These are phyloP conservation scores for Cardamine resedifolia DNA, from an alignment of 345 rosid genomes.

Conservation along the genomic window DNA sequence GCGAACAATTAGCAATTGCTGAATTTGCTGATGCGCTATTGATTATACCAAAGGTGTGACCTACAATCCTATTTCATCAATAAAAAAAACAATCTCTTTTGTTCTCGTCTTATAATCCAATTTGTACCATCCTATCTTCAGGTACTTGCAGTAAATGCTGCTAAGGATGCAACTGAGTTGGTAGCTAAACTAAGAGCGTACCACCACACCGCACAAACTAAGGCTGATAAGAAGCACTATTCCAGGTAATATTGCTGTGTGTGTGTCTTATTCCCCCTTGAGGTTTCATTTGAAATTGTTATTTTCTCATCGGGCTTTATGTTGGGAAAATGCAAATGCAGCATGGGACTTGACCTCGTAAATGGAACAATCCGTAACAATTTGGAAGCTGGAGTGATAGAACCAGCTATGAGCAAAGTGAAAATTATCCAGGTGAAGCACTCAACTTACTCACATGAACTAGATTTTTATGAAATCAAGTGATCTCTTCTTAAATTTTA, in stretches of 20 bases:
- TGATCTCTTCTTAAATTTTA: not conserved
- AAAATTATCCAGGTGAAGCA: slow-evolving; percentile 88
- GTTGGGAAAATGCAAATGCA: slow-evolving; percentile 38
- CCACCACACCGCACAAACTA: slow-evolving; percentile 94
- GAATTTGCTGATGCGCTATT: slow-evolving; percentile 91
- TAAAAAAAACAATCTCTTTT: not conserved
- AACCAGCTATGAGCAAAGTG: slow-evolving; percentile 99
- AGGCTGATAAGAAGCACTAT: slow-evolving; percentile 87
- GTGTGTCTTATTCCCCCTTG: not conserved
- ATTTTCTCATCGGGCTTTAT: not conserved
- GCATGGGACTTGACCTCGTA: slow-evolving; percentile 91
- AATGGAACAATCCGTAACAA: slow-evolving; percentile 87
- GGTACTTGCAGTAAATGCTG: slow-evolving; percentile 98
- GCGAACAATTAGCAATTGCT: slow-evolving; percentile 93
- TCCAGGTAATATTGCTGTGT: slow-evolving; percentile 54
- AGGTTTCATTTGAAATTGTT: not conserved
- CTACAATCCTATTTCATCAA: not conserved
- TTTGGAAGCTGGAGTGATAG: slow-evolving; percentile 97
- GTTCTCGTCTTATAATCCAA: not conserved
- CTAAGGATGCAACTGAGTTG: slow-evolving; percentile 94
- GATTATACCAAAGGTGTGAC: slow-evolving; percentile 79
- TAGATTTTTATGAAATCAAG: not conserved
- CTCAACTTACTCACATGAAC: not conserved
- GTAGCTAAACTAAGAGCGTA: slow-evolving; percentile 93
- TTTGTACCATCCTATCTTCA: slow-evolving; percentile 22